Evolutionary conservation across 1,284 basidiomycete species (phyloP).

Genomic region (Limonomyces culmigenus): DNA sequence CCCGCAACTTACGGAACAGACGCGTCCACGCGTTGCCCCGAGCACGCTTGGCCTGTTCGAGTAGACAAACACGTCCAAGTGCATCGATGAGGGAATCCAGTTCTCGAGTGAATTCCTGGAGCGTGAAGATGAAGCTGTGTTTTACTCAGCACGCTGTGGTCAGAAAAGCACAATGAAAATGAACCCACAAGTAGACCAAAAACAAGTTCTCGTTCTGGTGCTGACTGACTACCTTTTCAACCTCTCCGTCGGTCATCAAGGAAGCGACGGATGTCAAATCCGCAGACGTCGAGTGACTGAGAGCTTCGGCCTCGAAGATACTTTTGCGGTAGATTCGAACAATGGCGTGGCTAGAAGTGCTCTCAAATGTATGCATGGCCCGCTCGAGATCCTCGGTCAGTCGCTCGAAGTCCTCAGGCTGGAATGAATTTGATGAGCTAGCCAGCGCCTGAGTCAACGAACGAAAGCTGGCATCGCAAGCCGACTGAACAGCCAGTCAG

Average conservation of each 20-base stretch:
- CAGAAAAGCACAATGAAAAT: no score
- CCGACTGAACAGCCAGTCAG: constrained; percentile 21
- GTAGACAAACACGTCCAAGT: constrained; percentile 54
- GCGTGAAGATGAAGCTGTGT: constrained; percentile 75
- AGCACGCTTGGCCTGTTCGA: constrained; percentile 31
- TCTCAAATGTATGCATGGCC: constrained; percentile 61
- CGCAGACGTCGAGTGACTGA: constrained; percentile 16
- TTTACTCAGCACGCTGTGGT: neutral
- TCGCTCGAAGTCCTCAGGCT: constrained; percentile 34
- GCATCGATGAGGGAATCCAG: constrained; percentile 68
- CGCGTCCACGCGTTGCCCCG: constrained; percentile 24
- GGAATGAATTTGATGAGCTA: neutral
- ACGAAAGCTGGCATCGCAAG: constrained; percentile 41
- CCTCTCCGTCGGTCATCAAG: constrained; percentile 15
- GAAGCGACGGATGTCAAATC: constrained; percentile 16
- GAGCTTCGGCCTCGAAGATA: no score
- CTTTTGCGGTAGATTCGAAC: constrained; percentile 55
- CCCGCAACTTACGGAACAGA: constrained; percentile 9
- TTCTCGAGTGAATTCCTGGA: constrained; percentile 83
- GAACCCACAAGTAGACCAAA: constrained; percentile 74
- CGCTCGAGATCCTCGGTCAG: constrained; percentile 51
- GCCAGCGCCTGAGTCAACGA: constrained; percentile 50
- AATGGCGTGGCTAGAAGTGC: constrained; percentile 69
- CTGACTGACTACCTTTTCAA: constrained; percentile 23
- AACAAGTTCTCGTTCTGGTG: constrained; percentile 55